These are phyloP conservation scores for Ustilago cynodontis DNA, from an alignment of 1,284 basidiomycete species.

Conservation along the genomic window DNA sequence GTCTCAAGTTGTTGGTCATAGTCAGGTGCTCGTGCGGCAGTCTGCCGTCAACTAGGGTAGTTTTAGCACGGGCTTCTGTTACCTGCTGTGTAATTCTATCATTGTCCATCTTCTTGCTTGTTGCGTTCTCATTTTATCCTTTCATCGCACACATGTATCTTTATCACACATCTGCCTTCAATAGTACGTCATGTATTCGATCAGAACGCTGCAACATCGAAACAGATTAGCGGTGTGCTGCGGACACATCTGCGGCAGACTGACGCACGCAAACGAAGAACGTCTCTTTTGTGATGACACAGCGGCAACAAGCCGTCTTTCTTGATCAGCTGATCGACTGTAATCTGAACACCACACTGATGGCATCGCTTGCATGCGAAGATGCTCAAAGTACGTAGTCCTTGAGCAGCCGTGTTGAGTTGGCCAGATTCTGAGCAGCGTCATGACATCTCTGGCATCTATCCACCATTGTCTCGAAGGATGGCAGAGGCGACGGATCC, in stretches of 20 bases:
- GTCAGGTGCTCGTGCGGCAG: conserved; percentile 9
- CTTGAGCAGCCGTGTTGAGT: conserved; percentile 11
- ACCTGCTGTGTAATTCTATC: not conserved
- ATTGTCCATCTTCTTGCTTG: not conserved
- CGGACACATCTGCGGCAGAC: not conserved
- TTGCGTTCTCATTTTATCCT: not conserved
- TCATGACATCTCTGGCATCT: conserved; percentile 16
- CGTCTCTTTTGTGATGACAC: not conserved
- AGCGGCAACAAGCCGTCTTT: not conserved
- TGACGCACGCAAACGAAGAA: not conserved
- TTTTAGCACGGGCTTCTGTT: not conserved
- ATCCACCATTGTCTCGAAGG: conserved; percentile 13
- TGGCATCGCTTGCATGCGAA: not conserved
- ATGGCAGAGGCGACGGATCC: conserved; percentile 10
- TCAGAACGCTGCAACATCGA: too few relatives aligned
- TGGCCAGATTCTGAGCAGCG: conserved; percentile 14
- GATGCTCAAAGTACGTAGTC: not conserved
- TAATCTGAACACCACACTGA: not conserved
- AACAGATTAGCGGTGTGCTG: too few relatives aligned
- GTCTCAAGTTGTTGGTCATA: not conserved
- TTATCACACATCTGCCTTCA: not conserved
- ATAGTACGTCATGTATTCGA: too few relatives aligned
- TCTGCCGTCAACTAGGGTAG: conserved; percentile 11
- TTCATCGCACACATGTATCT: not conserved
- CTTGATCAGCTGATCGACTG: too few relatives aligned